phyloP scores from a whole-genome alignment of 768 basidiomycete genomes.

The Lentinus tigrinus region DNA sequence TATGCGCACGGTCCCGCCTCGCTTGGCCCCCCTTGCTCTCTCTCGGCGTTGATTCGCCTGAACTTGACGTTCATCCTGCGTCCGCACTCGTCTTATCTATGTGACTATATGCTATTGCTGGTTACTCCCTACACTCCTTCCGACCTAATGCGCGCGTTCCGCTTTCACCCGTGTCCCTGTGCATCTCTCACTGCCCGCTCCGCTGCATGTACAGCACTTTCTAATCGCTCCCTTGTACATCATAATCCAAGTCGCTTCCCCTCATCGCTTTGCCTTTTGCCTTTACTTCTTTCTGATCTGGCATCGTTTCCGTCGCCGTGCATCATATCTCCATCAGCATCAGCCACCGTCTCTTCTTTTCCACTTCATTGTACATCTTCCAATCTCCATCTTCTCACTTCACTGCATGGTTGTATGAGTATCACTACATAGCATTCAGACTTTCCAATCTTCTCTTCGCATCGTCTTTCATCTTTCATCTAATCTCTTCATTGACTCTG shows the following conservation, averaged over 20 bases:
- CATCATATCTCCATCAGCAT: no score
- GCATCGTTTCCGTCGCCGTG: no score
- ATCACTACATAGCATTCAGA: no score
- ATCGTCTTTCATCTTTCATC: no score
- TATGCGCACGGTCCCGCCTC: neutral
- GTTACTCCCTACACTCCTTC: neutral
- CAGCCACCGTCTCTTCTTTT: no score
- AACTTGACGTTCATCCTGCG: neutral
- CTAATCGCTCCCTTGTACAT: neutral
- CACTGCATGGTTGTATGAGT: no score
- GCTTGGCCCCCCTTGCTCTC: neutral
- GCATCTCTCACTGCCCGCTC: neutral
- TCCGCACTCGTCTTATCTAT: neutral
- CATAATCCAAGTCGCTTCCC: neutral
- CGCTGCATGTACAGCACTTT: neutral
- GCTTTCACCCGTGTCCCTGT: neutral
- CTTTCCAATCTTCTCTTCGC: no score
- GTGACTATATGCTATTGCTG: neutral
- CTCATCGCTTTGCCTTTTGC: no score
- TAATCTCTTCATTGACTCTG: no score
- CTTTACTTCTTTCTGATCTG: no score
- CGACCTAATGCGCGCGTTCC: neutral
- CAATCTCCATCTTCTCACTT: no score
- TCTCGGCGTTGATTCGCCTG: neutral
- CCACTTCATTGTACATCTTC: no score